These are phyloP conservation scores for Eleusine coracana DNA, from an alignment of 176 grass and related monocot genomes.

Conservation along the genomic window DNA sequence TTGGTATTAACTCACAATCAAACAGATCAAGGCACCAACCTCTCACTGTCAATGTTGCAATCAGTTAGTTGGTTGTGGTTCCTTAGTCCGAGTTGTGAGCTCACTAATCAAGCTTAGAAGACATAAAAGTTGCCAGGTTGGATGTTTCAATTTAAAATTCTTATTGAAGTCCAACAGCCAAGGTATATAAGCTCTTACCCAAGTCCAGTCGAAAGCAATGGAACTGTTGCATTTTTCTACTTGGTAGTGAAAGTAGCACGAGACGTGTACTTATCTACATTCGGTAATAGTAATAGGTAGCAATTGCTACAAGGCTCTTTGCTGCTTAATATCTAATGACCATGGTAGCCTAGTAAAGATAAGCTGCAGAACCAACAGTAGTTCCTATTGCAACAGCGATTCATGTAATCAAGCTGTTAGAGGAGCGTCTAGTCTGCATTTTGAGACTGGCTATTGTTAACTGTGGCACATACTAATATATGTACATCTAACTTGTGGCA, in stretches of 20 bases:
- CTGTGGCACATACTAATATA: not conserved
- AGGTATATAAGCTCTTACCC: not conserved
- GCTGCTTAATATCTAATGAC: not conserved
- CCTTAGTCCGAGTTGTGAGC: not conserved
- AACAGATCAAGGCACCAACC: constrained; percentile 26
- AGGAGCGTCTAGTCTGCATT: not conserved
- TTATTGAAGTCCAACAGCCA: not conserved
- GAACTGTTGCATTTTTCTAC: too few relatives aligned
- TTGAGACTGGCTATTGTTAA: not conserved
- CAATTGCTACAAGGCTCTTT: not conserved
- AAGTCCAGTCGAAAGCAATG: not conserved
- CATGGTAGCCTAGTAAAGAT: not conserved
- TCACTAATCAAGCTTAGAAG: not conserved
- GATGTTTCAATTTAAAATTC: not conserved
- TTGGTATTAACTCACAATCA: constrained; percentile 29
- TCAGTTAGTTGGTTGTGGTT: constrained; percentile 1
- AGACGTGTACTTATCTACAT: too few relatives aligned
- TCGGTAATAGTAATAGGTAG: not conserved
- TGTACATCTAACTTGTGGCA: not conserved
- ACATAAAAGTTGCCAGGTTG: not conserved
- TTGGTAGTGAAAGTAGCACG: too few relatives aligned
- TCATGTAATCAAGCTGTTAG: not conserved
- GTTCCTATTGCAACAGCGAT: not conserved
- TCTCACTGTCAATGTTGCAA: constrained; percentile 28
- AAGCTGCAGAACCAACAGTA: not conserved